These are phyloP conservation scores for Eucalyptus regnans DNA, from an alignment of 345 rosid genomes.

Conservation along the genomic window DNA sequence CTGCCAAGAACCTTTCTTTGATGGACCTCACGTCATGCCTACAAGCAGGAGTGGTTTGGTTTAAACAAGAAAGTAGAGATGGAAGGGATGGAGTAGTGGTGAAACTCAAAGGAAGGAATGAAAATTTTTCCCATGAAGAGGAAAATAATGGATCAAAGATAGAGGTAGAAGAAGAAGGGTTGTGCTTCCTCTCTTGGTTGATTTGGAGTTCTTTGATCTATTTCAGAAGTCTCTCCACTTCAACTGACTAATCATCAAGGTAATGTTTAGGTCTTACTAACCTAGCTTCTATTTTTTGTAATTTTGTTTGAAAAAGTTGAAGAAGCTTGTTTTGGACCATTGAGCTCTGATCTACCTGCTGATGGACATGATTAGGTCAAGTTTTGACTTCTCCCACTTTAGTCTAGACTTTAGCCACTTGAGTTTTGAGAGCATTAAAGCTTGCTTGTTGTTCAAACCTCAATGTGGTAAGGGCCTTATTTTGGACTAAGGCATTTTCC, in stretches of 20 bases:
- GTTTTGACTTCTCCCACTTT: background rate
- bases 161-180: too few relatives aligned
- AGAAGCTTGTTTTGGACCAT: background rate
- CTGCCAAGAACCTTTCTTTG: too few relatives aligned
- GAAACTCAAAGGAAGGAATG: background rate
- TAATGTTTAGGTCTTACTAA: background rate
- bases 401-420: background rate
- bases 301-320: background rate
- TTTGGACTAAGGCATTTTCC: background rate
- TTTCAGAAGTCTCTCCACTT: background rate
- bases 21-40: background rate
- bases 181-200: too few relatives aligned
- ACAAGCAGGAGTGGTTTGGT: background rate
- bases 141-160: background rate
- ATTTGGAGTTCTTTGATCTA: too few relatives aligned
- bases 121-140: background rate
- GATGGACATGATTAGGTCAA: background rate
- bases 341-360: accelerated
- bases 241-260: background rate
- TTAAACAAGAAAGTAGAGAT: background rate
- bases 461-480: background rate
- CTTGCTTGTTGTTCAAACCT: background rate
- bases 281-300: background rate
- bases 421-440: background rate
- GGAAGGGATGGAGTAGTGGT: background rate